These are phyloP conservation scores for Penicillium griseofulvum DNA, from an alignment of 2,329 filamentous ascomycete genomes.

Conservation along the genomic window DNA sequence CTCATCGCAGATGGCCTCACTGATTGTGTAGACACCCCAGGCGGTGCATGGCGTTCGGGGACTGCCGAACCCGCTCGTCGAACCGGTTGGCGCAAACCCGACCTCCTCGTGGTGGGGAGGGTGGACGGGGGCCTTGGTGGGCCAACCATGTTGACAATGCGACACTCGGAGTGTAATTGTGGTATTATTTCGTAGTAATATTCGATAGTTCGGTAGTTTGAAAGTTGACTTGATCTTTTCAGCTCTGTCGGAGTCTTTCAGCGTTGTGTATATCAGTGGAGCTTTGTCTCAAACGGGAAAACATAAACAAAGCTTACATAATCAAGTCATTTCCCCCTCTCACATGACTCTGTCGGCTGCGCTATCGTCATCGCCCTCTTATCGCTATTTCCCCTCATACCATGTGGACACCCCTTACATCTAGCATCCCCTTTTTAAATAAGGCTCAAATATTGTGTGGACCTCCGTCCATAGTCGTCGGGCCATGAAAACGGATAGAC, in stretches of 20 bases:
- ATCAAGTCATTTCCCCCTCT: conserved; percentile 11
- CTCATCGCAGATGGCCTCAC: conserved; percentile 55
- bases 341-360: conserved; percentile 21
- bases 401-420: not conserved
- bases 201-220: not conserved
- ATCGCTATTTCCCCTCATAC: conserved; percentile 4
- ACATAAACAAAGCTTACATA: conserved; percentile 28
- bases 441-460: not conserved
- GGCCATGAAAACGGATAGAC: conserved; percentile 10
- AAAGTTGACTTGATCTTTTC: not conserved
- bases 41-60: conserved; percentile 62
- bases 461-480: not conserved
- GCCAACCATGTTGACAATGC: conserved; percentile 50
- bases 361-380: conserved; percentile 5
- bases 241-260: not conserved
- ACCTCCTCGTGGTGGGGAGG: conserved; percentile 50
- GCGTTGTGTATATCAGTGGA: conserved; percentile 8
- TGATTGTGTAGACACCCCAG: conserved; percentile 70
- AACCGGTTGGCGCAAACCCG: conserved; percentile 51
- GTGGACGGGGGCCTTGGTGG: conserved; percentile 51
- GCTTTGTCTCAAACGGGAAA: conserved; percentile 9
- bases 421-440: not conserved
- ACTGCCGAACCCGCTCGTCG: conserved; percentile 53
- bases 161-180: not conserved
- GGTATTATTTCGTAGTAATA: not conserved